Evolutionary conservation across 176 grass and related monocot species (phyloP).

Genomic region (Zoysia pacifica): DNA sequence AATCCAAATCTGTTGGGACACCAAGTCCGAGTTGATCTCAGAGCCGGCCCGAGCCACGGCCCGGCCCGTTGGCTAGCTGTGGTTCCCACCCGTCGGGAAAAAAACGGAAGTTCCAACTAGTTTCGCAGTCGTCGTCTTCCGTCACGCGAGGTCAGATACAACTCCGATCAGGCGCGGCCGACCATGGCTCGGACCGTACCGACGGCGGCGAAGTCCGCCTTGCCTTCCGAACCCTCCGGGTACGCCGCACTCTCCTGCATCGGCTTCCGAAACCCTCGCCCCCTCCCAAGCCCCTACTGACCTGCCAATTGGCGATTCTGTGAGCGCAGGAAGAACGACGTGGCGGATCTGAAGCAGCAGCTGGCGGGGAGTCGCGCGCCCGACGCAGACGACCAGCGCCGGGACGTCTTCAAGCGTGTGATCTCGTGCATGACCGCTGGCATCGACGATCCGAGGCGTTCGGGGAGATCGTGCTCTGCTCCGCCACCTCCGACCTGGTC

Average conservation of each 20-base stretch:
- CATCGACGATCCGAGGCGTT: constrained; percentile 93
- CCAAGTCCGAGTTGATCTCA: no score
- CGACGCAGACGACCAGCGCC: constrained; percentile 77
- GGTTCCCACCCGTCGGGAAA: no score
- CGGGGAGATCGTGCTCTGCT: constrained; percentile 99
- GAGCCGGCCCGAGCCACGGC: no score
- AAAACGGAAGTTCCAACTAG: no score
- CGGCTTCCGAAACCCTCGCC: background rate
- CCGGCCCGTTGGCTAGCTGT: no score
- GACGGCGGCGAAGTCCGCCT: constrained; percentile 72
- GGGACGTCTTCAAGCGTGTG: constrained; percentile 96
- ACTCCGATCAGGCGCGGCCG: constrained; percentile 10
- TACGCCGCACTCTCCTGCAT: constrained; percentile 20
- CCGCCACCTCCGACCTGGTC: constrained; percentile 92
- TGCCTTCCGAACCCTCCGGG: constrained; percentile 88
- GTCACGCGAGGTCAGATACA: constrained; percentile 47
- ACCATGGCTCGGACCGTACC: constrained; percentile 76
- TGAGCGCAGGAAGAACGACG: constrained; percentile 87
- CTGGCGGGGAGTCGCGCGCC: constrained; percentile 82
- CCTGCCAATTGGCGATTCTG: constrained; percentile 14
- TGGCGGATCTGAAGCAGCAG: constrained; percentile 97
- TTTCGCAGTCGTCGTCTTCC: constrained; percentile 37
- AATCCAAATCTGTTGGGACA: no score
- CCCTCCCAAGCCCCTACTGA: constrained; percentile 41
- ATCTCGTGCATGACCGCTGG: constrained; percentile 99